phyloP scores from a whole-genome alignment of 2,329 filamentous ascomycete species.

The Grosmannia penicillata region DNA sequence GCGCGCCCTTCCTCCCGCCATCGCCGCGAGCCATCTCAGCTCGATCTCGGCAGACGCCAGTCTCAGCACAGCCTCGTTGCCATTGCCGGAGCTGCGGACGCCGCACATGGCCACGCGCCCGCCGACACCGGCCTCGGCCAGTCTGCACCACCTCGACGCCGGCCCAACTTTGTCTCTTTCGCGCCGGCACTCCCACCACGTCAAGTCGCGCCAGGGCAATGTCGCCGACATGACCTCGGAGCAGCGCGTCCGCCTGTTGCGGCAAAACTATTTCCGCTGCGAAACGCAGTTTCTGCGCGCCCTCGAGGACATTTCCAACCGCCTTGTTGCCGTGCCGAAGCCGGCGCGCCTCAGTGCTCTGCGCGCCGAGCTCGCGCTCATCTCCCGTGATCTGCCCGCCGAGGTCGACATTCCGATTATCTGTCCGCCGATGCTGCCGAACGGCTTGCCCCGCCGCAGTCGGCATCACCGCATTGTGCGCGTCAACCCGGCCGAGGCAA shows the following conservation, averaged over 20 bases:
- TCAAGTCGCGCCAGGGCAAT: conserved; percentile 39
- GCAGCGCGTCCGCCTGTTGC: conserved; percentile 57
- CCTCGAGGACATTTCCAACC: conserved; percentile 70
- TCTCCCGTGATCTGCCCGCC: conserved; percentile 66
- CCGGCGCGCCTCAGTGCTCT: conserved; percentile 67
- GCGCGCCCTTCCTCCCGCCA: background rate
- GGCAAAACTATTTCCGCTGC: conserved; percentile 72
- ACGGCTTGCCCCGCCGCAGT: conserved; percentile 60
- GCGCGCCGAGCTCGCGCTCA: conserved; percentile 65
- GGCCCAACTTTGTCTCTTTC: conserved; percentile 29
- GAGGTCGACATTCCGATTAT: conserved; percentile 76
- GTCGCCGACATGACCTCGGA: conserved; percentile 45
- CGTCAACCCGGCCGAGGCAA: conserved; percentile 70
- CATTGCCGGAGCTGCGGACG: conserved; percentile 45
- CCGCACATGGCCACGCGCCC: conserved; percentile 37
- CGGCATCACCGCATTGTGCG: conserved; percentile 72
- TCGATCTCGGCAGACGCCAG: conserved; percentile 41
- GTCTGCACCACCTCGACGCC: conserved; percentile 23
- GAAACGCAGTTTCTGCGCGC: conserved; percentile 70
- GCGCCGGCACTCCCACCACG: conserved; percentile 38
- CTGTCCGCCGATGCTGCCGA: conserved; percentile 58
- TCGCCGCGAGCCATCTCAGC: conserved; percentile 25
- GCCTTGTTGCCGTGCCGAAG: conserved; percentile 71
- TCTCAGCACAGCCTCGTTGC: conserved; percentile 53
- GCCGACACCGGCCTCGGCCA: conserved; percentile 41